Evolutionary conservation across 805 yeast species (phyloP).

Genomic region (Pichia eremophila): DNA sequence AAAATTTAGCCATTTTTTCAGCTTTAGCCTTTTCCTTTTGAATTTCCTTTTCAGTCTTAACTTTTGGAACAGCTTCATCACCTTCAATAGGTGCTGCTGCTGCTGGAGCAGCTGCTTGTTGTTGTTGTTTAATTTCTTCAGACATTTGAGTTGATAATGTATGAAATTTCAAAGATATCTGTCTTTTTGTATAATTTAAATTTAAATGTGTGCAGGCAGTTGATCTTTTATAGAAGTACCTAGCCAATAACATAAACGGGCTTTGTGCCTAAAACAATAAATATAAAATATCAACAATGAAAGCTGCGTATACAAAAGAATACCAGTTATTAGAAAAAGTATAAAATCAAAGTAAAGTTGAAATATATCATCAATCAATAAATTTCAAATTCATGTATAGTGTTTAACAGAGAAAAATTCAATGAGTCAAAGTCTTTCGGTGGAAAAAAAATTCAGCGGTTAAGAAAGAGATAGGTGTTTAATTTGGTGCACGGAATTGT

Average conservation of each 20-base stretch:
- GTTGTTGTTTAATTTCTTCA: slow-evolving; percentile 13
- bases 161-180: slow-evolving; percentile 4
- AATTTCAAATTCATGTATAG: no score
- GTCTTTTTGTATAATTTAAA: background rate
- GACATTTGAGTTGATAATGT: slow-evolving; percentile 14
- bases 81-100: slow-evolving; percentile 9
- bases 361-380: no score
- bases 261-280: background rate
- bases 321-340: background rate
- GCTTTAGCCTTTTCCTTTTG: slow-evolving; percentile 58
- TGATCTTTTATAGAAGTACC: slow-evolving; percentile 6
- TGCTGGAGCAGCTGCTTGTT: no score
- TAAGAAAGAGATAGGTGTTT: no score
- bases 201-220: slow-evolving; percentile 4
- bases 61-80: slow-evolving; percentile 33
- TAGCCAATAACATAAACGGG: slow-evolving; percentile 20
- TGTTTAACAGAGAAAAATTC: no score
- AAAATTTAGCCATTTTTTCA: slow-evolving; percentile 50
- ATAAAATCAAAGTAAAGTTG: no score
- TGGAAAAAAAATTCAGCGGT: no score
- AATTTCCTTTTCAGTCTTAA: slow-evolving; percentile 59
- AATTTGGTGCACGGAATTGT: no score
- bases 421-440: no score
- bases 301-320: background rate
- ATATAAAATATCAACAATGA: no score